Conservation (phyloP, 805 yeast genomes). For the Sporopachydermia lactativora region DNA sequence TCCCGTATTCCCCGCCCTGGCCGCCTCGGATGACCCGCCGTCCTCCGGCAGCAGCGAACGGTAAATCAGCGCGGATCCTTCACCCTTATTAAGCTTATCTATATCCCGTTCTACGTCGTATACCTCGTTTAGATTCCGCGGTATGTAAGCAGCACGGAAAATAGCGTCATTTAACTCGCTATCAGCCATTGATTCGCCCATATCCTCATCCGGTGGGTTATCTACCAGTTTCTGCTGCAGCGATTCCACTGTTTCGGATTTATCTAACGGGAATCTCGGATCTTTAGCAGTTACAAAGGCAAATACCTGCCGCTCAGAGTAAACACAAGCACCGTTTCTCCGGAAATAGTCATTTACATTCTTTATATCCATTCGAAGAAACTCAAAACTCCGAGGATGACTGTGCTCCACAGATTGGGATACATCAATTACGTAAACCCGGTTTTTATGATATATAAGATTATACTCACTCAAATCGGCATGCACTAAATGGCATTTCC, state of each 20-base stretch:
- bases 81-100: conserved; percentile 57
- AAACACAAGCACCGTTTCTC: conserved; percentile 57
- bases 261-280: conserved; percentile 19
- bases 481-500: conserved; percentile 81
- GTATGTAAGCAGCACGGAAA: conserved; percentile 74
- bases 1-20: conserved; percentile 7
- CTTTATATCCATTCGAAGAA: conserved; percentile 93
- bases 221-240: conserved; percentile 21
- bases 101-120: conserved; percentile 65
- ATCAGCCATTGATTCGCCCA: conserved; percentile 32
- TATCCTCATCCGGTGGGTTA: conserved; percentile 22
- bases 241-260: conserved; percentile 21
- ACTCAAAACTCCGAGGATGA: conserved; percentile 93
- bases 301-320: conserved; percentile 73
- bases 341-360: conserved; percentile 84
- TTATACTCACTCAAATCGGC: conserved; percentile 96
- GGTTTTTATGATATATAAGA: conserved; percentile 61
- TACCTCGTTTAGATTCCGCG: conserved; percentile 39
- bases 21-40: conserved; percentile 3
- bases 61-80: conserved; percentile 59
- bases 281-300: conserved; percentile 47
- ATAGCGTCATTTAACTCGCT: conserved; percentile 71
- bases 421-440: conserved; percentile 83
- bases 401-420: conserved; percentile 97
- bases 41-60: conserved; percentile 15